Conservation (phyloP, 2,329 filamentous ascomycete species). For the Colletotrichum eremochloae region DNA sequence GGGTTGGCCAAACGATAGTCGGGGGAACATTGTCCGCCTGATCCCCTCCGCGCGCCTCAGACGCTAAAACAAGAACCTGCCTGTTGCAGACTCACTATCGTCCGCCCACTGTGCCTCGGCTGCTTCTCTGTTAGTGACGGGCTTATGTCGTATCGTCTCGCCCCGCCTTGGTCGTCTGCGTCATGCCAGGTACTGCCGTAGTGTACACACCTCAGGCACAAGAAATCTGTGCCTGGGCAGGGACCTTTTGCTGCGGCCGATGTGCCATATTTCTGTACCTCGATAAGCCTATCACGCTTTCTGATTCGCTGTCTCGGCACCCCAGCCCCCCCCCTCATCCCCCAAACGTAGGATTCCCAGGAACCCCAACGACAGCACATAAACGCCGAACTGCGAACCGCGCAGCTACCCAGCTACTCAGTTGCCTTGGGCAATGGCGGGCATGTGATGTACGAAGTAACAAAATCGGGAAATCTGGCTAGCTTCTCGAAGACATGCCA, state of each 20-base stretch:
- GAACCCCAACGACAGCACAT: neutral
- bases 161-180: constrained; percentile 28
- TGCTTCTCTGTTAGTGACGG: constrained; percentile 12
- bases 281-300: constrained; percentile 27
- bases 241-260: constrained; percentile 10
- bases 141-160: constrained; percentile 5
- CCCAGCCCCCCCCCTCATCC: neutral
- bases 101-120: too few relatives aligned
- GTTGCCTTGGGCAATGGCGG: neutral
- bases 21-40: constrained; percentile 30
- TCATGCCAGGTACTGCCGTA: constrained; percentile 35
- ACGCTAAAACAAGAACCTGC: constrained; percentile 38
- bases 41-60: constrained; percentile 16
- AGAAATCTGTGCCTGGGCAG: constrained; percentile 10
- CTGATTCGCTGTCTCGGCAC: constrained; percentile 14
- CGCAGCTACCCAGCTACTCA: neutral
- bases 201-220: constrained; percentile 17
- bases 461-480: neutral
- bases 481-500: neutral
- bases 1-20: constrained; percentile 34
- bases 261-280: neutral
- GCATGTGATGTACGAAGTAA: neutral
- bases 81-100: constrained; percentile 37
- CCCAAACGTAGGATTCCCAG: constrained; percentile 1
- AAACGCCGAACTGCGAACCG: neutral